Evolutionary conservation across 257 asterid species (phyloP).

Genomic region (Fraxinus pennsylvanica): DNA sequence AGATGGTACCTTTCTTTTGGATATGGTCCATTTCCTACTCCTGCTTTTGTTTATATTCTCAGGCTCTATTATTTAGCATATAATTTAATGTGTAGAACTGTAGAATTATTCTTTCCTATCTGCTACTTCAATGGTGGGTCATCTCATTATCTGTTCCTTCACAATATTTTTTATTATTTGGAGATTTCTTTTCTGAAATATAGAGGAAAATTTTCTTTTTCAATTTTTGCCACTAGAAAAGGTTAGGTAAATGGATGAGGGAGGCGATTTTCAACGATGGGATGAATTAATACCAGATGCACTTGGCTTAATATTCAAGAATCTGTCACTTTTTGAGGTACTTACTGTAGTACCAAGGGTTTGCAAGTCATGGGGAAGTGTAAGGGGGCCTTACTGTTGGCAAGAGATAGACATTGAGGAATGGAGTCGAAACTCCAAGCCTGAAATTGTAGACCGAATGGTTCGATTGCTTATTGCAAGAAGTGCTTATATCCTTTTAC

Average conservation of each 20-base stretch:
- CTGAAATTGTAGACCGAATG: constrained; percentile 59
- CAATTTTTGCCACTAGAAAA: neutral
- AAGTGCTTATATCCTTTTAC: constrained; percentile 37
- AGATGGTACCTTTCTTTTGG: constrained; percentile 7
- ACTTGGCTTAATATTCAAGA: constrained; percentile 77
- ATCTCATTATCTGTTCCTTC: neutral
- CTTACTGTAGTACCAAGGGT: constrained; percentile 78
- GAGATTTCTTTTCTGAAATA: neutral
- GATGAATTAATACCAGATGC: constrained; percentile 85
- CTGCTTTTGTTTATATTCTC: neutral
- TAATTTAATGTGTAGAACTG: neutral
- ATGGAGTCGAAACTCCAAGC: constrained; percentile 62
- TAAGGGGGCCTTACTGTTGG: constrained; percentile 81
- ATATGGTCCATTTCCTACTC: neutral
- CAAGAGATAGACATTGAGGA: constrained; percentile 88
- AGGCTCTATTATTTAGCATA: neutral
- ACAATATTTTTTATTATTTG: neutral
- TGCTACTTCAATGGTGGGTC: neutral
- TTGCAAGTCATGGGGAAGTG: constrained; percentile 82
- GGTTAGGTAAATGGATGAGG: constrained; percentile 51
- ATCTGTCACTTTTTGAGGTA: constrained; percentile 62
- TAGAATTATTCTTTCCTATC: neutral
- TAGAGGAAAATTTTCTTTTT: neutral
- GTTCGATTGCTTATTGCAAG: constrained; percentile 58
- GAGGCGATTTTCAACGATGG: constrained; percentile 50